Percentiles rank a stretch among this genome's conserved stretches.
phyloP scores from a whole-genome alignment of 352 stramenopile genomes.

The Phytopythium ostracodes region DNA sequence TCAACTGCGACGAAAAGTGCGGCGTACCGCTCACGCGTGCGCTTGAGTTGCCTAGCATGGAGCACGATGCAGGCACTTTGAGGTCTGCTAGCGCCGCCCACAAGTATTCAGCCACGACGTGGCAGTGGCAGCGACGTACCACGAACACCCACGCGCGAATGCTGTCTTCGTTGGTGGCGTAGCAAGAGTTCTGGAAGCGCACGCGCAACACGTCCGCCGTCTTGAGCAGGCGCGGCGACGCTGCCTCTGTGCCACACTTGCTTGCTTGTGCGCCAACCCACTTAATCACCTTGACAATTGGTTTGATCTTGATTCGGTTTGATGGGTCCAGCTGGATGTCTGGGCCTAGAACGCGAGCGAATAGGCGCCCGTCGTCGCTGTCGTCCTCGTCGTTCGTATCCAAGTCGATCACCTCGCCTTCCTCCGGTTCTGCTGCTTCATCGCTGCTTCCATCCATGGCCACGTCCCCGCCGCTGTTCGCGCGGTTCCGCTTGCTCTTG shows the following conservation, averaged over 20 bases:
- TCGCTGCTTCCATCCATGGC: slow-evolving; percentile 16
- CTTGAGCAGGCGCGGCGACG: slow-evolving; percentile 56
- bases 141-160: slow-evolving; percentile 68
- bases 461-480: slow-evolving; percentile 13
- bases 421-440: slow-evolving; percentile 27
- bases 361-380: slow-evolving; percentile 12
- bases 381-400: slow-evolving; percentile 15
- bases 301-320: slow-evolving; percentile 29
- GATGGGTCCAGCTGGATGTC: slow-evolving; percentile 33
- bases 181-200: slow-evolving; percentile 30
- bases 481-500: slow-evolving; percentile 26
- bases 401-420: slow-evolving; percentile 20
- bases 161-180: slow-evolving; percentile 5
- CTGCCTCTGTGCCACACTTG: slow-evolving; percentile 30
- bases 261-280: slow-evolving; percentile 33
- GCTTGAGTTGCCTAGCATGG: slow-evolving; percentile 70
- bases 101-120: slow-evolving; percentile 76
- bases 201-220: slow-evolving; percentile 41
- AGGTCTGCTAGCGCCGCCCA: slow-evolving; percentile 39
- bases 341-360: slow-evolving; percentile 21
- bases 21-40: slow-evolving; percentile 54
- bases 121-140: slow-evolving; percentile 59
- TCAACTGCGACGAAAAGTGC: slow-evolving; percentile 62
- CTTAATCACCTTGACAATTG: slow-evolving; percentile 55
- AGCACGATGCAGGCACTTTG: slow-evolving; percentile 49